Evolutionary conservation across 2,329 filamentous ascomycete species (phyloP).

Genomic region (Blastomyces emzantsi): DNA sequence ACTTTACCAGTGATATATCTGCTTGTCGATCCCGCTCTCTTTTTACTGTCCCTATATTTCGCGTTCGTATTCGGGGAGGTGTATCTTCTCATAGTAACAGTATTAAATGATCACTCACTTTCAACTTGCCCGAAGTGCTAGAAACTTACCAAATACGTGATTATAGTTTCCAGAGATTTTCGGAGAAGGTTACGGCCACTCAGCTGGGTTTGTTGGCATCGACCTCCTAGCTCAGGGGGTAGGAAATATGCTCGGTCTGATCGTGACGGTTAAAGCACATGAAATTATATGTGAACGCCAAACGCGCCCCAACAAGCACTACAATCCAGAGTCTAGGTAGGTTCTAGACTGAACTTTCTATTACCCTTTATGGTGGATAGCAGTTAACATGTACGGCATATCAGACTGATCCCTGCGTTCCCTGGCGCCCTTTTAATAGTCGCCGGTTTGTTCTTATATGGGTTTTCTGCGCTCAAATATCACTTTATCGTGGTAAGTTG

Average conservation of each 20-base stretch:
- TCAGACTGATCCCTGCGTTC: conserved; percentile 5
- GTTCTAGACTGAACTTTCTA: background rate
- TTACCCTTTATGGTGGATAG: background rate
- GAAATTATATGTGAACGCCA: conserved; percentile 1
- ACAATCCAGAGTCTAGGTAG: conserved; percentile 8
- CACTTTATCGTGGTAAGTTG: conserved; percentile 9
- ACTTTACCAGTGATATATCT: conserved; percentile 5
- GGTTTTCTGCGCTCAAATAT: conserved; percentile 3
- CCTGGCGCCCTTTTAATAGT: conserved; percentile 2
- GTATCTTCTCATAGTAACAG: conserved; percentile 8
- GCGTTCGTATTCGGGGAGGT: conserved; percentile 8
- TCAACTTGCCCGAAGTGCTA: background rate
- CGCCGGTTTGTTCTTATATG: conserved; percentile 9
- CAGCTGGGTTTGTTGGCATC: conserved; percentile 6
- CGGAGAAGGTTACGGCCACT: conserved; percentile 8
- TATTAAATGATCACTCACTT: background rate
- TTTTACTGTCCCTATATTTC: conserved; percentile 8
- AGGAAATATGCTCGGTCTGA: conserved; percentile 5
- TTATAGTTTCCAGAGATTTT: conserved; percentile 7
- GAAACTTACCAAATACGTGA: background rate
- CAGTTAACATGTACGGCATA: background rate
- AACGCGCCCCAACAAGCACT: background rate
- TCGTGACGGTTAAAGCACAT: conserved; percentile 3
- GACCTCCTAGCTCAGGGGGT: conserved; percentile 7
- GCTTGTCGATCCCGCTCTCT: conserved; percentile 3